phyloP scores from a whole-genome alignment of 1,139 yeast species.

The Starmera stellimalicola region DNA sequence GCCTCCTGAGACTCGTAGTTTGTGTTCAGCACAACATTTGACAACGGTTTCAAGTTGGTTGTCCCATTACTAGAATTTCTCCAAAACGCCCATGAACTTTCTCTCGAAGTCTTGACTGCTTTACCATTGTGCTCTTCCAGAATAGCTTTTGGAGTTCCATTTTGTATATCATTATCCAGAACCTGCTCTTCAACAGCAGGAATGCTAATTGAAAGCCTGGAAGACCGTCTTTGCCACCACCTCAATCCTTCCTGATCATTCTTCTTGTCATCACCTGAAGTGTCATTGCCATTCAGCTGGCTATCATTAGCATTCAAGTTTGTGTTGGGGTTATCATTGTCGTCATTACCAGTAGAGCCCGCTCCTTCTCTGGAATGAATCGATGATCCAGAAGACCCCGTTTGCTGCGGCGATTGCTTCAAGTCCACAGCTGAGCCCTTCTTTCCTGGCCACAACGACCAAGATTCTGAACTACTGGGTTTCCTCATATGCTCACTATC shows the following conservation, averaged over 20 bases:
- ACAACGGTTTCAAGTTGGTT: neutral
- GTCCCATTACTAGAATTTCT: conserved; percentile 2
- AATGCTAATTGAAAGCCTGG: neutral
- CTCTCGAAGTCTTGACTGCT: conserved; percentile 3
- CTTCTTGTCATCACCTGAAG: neutral
- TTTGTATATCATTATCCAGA: neutral
- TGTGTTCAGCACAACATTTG: neutral
- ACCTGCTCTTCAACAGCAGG: neutral
- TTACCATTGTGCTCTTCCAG: conserved; percentile 1
- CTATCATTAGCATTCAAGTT: too few relatives aligned
- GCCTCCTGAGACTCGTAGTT: conserved; percentile 1
- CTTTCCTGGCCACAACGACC: conserved; percentile 1
- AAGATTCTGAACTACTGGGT: conserved; percentile 1
- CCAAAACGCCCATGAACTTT: conserved; percentile 21
- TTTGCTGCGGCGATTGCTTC: too few relatives aligned
- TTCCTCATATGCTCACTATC: too few relatives aligned
- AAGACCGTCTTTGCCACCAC: conserved; percentile 4
- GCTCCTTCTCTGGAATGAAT: too few relatives aligned
- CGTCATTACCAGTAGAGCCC: too few relatives aligned
- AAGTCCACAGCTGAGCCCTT: neutral
- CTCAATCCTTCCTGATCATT: neutral
- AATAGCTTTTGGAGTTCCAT: conserved; percentile 1
- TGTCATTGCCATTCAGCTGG: too few relatives aligned
- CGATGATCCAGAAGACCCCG: too few relatives aligned
- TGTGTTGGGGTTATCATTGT: neutral